Percentiles rank a stretch among this genome's conserved stretches.
These are phyloP conservation scores for Phaeosphaeriaceae sp. DNA, from an alignment of 2,329 filamentous ascomycete genomes.

Conservation along the genomic window DNA sequence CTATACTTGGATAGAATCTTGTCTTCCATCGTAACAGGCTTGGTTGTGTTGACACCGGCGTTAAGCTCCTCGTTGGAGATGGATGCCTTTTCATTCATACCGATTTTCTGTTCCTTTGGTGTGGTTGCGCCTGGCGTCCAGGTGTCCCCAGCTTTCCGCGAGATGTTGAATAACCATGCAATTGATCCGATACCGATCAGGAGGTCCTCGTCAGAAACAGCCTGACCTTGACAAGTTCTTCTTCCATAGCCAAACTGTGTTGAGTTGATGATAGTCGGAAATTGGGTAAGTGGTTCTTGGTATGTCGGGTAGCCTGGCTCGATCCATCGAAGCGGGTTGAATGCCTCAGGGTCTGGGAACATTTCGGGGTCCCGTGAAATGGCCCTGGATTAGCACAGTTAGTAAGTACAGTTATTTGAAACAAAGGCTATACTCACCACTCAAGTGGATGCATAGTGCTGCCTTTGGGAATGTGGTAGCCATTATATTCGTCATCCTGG, in stretches of 20 bases:
- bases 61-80: constrained; percentile 48
- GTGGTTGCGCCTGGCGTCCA: constrained; percentile 7
- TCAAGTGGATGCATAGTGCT: constrained; percentile 53
- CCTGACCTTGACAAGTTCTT: constrained; percentile 53
- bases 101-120: constrained; percentile 23
- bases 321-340: constrained; percentile 67
- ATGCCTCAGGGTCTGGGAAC: constrained; percentile 72
- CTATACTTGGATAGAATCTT: constrained; percentile 32
- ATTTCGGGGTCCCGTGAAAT: constrained; percentile 60
- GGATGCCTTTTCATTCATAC: constrained; percentile 42
- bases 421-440: constrained; percentile 41
- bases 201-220: constrained; percentile 51
- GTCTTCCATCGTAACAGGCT: constrained; percentile 29
- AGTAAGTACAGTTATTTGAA: constrained; percentile 6
- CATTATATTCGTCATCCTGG: constrained; percentile 63
- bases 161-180: constrained; percentile 55
- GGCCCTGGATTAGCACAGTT: constrained; percentile 45
- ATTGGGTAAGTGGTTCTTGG: constrained; percentile 58
- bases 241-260: constrained; percentile 63
- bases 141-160: constrained; percentile 20
- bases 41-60: constrained; percentile 27
- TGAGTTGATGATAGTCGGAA: constrained; percentile 61
- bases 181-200: constrained; percentile 52
- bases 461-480: constrained; percentile 64
- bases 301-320: constrained; percentile 60